Percentiles rank a stretch among this genome's conserved stretches.
phyloP scores from a whole-genome alignment of 2,329 filamentous ascomycete genomes.

The Passalora sequoiae region DNA sequence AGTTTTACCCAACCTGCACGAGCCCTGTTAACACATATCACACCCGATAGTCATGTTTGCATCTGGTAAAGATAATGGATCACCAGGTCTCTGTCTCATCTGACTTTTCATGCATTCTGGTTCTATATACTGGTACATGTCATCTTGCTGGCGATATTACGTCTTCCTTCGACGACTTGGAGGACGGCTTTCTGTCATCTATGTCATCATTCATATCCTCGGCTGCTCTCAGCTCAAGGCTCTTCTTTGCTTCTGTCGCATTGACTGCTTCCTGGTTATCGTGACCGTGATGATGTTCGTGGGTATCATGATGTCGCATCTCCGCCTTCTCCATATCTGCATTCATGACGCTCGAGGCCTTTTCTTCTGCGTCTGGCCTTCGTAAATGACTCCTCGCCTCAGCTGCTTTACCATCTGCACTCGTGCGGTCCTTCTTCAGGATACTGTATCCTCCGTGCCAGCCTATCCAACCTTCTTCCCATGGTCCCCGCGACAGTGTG shows the following conservation, averaged over 20 bases:
- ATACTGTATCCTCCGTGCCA: slow-evolving; percentile 56
- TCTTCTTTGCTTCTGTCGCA: slow-evolving; percentile 25
- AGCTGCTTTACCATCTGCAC: slow-evolving; percentile 38
- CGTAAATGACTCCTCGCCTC: slow-evolving; percentile 13
- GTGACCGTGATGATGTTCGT: slow-evolving; percentile 20
- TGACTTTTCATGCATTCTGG: no score
- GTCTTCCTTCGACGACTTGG: slow-evolving; percentile 1
- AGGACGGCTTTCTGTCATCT: slow-evolving; percentile 7
- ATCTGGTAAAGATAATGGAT: no score
- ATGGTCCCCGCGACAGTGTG: slow-evolving; percentile 47
- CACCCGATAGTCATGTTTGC: no score
- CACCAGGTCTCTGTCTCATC: no score
- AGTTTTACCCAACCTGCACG: no score
- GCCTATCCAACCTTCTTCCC: slow-evolving; percentile 55
- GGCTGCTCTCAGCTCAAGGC: slow-evolving; percentile 26
- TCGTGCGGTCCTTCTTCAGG: slow-evolving; percentile 36
- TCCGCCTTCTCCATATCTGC: slow-evolving; percentile 30
- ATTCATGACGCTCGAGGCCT: slow-evolving; percentile 1
- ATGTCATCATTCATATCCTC: slow-evolving; percentile 20
- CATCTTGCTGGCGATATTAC: slow-evolving; percentile 7
- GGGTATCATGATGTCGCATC: slow-evolving; percentile 12
- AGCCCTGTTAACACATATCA: no score
- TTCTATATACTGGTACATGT: no score
- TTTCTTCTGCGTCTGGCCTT: slow-evolving; percentile 23
- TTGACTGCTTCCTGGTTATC: slow-evolving; percentile 27